Conservation (phyloP, 495 filamentous ascomycete species). For the Podospora fimiseda region DNA sequence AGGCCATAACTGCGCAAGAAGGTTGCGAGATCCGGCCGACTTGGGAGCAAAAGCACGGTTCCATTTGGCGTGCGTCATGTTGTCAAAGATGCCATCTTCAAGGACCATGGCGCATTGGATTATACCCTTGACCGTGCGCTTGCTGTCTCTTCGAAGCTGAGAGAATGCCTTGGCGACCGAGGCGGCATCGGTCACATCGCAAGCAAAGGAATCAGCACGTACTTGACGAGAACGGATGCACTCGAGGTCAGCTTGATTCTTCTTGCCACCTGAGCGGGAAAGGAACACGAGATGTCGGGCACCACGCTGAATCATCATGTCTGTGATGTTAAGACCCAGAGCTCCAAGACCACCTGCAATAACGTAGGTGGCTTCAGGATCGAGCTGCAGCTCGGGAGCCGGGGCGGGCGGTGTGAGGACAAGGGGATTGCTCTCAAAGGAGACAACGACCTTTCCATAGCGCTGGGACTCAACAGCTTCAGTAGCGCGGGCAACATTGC, state of each 20-base stretch:
- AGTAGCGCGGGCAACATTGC: slow-evolving; percentile 41
- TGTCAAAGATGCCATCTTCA: slow-evolving; percentile 42
- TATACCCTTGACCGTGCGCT: slow-evolving; percentile 49
- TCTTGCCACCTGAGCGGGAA: slow-evolving; percentile 26
- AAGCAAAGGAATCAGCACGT: slow-evolving; percentile 22
- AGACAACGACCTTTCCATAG: slow-evolving; percentile 48
- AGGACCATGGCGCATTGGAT: slow-evolving; percentile 44
- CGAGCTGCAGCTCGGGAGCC: neutral
- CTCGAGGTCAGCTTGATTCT: slow-evolving; percentile 14
- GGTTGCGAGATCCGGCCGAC: slow-evolving; percentile 34
- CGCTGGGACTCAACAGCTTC: slow-evolving; percentile 43
- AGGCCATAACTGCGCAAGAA: slow-evolving; percentile 9
- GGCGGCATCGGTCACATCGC: slow-evolving; percentile 31
- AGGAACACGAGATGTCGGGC: slow-evolving; percentile 47
- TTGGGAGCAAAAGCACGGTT: slow-evolving; percentile 46
- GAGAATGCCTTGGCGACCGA: neutral
- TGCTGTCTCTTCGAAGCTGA: slow-evolving; percentile 3
- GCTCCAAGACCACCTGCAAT: slow-evolving; percentile 51
- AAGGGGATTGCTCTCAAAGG: slow-evolving; percentile 23
- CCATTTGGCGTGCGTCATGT: slow-evolving; percentile 31
- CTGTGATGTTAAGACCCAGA: slow-evolving; percentile 46
- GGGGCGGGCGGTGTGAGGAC: slow-evolving; percentile 14
- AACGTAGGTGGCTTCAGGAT: slow-evolving; percentile 35
- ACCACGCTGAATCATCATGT: slow-evolving; percentile 44
- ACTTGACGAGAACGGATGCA: slow-evolving; percentile 19